Base-by-base conservation (phyloP, 768 basidiomycete species). In the Tulasnella sp. region DNA sequence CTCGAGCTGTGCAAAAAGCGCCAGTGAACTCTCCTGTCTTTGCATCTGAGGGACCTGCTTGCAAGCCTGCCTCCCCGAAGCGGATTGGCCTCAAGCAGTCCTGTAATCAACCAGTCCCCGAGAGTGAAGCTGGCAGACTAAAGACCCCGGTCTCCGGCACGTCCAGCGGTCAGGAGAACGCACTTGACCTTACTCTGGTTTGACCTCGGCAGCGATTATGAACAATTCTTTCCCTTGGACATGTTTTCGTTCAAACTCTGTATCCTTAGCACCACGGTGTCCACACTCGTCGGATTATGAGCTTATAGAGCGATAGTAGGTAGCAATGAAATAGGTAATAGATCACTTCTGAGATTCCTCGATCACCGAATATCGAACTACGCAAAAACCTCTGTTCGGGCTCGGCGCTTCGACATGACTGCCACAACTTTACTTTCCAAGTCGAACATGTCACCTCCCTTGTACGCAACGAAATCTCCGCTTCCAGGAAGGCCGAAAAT, bases 381-480 rank as follows among this genome's bases (percentile, higher is more conserved):
- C 27, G 14, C 27, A 31, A 77, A 77, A 19, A 81, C 14, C 14
- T 76, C 79, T 10, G 75, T 62, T 39, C 36, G 31, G 18, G 38
- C n/a, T n/a, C 80, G 71, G 39, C 73, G 72, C 27, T 52, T 40
- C n/a, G 80, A 81, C 24, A 76, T 76, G n/a, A 80, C 71, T 12
- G 80, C 80, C 9, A 76, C 74, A 18, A 62, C 76, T 31, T 80
- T 62, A 74, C 80, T 81, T 31, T 42, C 36, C 36, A 76, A 38
- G 39, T 81, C 80, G 56, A 90, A 86, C 78, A 90, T 81, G 62
- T 90, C 90, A 14, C 90, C 90, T 19, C 90, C 90, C 19, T 82
- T 82, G 40, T 88, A 86, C 24, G 87, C 90, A n/a, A 93, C 91
- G 79, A 92, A 82, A 81, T 93, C 92, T 14, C 81, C 77, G 44